These are phyloP conservation scores for Starmerella davenportii DNA, from an alignment of 805 yeast genomes.

Conservation along the genomic window DNA sequence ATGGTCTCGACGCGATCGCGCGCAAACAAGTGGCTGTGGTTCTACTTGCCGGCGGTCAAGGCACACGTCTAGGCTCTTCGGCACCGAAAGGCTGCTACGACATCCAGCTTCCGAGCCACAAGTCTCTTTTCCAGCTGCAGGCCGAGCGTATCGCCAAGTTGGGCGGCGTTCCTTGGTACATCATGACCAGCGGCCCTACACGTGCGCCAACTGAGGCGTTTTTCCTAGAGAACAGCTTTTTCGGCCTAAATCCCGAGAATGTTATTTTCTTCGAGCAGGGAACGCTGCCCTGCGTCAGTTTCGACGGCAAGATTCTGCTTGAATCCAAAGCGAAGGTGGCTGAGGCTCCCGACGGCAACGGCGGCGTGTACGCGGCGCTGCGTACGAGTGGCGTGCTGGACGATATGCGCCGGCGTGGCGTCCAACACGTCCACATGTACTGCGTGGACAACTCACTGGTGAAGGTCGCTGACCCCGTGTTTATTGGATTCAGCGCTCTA, in stretches of 20 bases:
- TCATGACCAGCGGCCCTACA: conserved; percentile 91
- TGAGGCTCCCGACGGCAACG: conserved; percentile 94
- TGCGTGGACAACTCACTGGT: conserved; percentile 92
- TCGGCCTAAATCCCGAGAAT: conserved; percentile 48
- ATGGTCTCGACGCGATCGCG: conserved; percentile 54
- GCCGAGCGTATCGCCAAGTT: conserved; percentile 63
- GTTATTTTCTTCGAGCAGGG: conserved; percentile 85
- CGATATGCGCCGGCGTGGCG: conserved; percentile 49
- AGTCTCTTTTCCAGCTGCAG: conserved; percentile 79
- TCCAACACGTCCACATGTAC: conserved; percentile 86
- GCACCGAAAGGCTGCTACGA: conserved; percentile 90
- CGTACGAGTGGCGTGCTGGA: conserved; percentile 41
- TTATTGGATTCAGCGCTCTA: conserved; percentile 64
- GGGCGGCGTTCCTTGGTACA: conserved; percentile 54
- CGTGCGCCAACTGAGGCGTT: conserved; percentile 53
- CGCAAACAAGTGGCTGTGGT: conserved; percentile 69
- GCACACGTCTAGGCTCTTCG: conserved; percentile 79
- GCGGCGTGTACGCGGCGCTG: conserved; percentile 83
- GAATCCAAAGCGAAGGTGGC: conserved; percentile 39
- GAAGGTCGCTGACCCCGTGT: conserved; percentile 80
- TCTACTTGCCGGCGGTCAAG: conserved; percentile 97
- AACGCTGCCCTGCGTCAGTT: conserved; percentile 70
- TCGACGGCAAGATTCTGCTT: conserved; percentile 56
- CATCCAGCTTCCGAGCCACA: conserved; percentile 66
- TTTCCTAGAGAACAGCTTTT: conserved; percentile 42